These are phyloP conservation scores for Closterium sp. DNA, from an alignment of 139 green algal species.

Conservation along the genomic window DNA sequence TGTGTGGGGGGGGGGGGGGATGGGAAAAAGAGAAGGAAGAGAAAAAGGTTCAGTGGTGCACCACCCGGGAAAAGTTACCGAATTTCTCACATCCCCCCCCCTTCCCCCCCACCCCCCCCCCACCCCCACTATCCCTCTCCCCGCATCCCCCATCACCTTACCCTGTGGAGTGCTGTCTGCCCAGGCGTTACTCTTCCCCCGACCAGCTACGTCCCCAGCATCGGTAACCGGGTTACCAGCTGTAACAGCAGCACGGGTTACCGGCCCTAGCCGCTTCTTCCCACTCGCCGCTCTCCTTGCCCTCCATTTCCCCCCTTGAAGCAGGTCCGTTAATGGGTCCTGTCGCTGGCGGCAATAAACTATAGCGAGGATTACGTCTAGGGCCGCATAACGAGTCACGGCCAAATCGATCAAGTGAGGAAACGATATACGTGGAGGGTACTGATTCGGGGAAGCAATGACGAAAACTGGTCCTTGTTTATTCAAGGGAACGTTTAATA, in stretches of 20 bases:
- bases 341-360: too few species aligned
- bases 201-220: background rate
- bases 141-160: background rate
- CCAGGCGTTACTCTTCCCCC: background rate
- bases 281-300: background rate
- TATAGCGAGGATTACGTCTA: background rate
- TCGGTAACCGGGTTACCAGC: background rate
- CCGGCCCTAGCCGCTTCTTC: background rate
- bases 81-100: too few species aligned
- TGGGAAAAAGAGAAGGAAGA: too few species aligned
- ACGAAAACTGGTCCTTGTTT: too few species aligned
- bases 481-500: too few species aligned
- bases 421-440: background rate
- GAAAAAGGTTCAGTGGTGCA: background rate
- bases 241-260: background rate
- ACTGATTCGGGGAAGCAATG: background rate
- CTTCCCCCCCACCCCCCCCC: too few species aligned
- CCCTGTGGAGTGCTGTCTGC: background rate
- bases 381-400: background rate
- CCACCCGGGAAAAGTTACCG: background rate
- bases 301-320: too few species aligned
- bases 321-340: too few species aligned
- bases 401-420: background rate
- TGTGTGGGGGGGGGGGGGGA: too few species aligned
- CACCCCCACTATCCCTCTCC: background rate